phyloP scores from a whole-genome alignment of 352 stramenopile genomes.

The Phytophthora palmivora region DNA sequence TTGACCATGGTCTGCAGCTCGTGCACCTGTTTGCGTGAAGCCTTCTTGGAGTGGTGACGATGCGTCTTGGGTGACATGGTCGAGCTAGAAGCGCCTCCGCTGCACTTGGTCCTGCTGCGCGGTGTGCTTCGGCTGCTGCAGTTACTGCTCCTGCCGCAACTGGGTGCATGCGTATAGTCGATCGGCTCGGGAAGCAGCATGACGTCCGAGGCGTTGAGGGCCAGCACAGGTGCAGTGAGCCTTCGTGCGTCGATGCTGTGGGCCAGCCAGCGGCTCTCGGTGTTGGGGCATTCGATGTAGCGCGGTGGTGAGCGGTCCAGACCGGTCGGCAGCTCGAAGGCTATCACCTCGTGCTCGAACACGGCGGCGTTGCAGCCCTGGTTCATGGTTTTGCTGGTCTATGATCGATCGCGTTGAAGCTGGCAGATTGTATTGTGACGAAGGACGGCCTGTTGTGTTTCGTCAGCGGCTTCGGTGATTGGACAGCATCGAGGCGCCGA shows the following conservation, averaged over 20 bases:
- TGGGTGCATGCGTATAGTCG: conserved; percentile 2
- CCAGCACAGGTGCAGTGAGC: too few relatives aligned
- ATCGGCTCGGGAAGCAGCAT: conserved; percentile 19
- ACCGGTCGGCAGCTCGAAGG: conserved; percentile 26
- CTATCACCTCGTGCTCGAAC: conserved; percentile 25
- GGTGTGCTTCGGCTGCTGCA: conserved; percentile 1
- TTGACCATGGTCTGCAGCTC: too few relatives aligned
- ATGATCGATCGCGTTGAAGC: conserved; percentile 24
- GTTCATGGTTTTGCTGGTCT: too few relatives aligned
- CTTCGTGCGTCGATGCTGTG: too few relatives aligned
- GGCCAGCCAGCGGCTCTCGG: too few relatives aligned
- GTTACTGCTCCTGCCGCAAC: conserved; percentile 5
- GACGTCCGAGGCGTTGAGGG: conserved; percentile 9
- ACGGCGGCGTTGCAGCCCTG: conserved; percentile 23
- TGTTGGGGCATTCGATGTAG: too few relatives aligned
- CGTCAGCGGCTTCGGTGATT: too few relatives aligned
- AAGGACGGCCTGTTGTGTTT: conserved; percentile 24
- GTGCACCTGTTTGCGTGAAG: too few relatives aligned
- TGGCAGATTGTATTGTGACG: conserved; percentile 31
- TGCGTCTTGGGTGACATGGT: conserved; percentile 11
- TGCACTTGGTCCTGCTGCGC: conserved; percentile 4
- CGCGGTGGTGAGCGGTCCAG: conserved; percentile 22
- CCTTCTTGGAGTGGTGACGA: too few relatives aligned
- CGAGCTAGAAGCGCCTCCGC: background rate
- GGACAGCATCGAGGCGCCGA: too few relatives aligned